Base-by-base conservation (phyloP, 1,284 basidiomycete species). In the Mrakiaceae sp. region DNA sequence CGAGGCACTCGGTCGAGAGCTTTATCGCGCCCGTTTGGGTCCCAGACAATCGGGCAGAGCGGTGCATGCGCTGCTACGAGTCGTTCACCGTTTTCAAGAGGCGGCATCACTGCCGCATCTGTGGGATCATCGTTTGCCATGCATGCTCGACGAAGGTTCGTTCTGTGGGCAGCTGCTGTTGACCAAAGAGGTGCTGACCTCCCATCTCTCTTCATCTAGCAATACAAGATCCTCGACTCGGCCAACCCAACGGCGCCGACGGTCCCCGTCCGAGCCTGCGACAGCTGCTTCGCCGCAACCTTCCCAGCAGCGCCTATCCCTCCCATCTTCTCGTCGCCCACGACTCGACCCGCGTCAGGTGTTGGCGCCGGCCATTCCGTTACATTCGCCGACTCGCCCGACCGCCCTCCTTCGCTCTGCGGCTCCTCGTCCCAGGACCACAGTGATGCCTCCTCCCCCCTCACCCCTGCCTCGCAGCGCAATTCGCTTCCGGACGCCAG, bases 21-120 rank as follows among this genome's bases (percentile, higher is more conserved):
- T 95, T 92, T 78, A 84, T 90, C 1, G 90, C 92, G 3, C 88
- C 93, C 0, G 84, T 95, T 9, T 96, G 92, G 92, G 86, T 94
- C 14, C 90, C 92, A 0, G 91, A 96, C 72, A 83, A 83, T 65
- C 87, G 83, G 71, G 86, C 88, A 7, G 82, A 83, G 67, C 81
- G 81, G 54, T 96, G 92, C 74, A 90, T 90, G 87, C 80, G 87
- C 11, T 96, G 92, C 72, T 83, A 83, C 10, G 79, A 82, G 61
- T 70, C 80, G 39, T 96, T 96, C 75, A 86, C 87, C 5, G 85
- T 91, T 80, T 82, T 88, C 74, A 80, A 89, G 67, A 78, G 93
- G 69, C 81, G 88, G 70, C 92, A 96, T 74, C 92, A 96, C 73
- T 96, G 92, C 75, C 79, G 93, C 63, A 77, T 96, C 9, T 96